Evolutionary conservation across 1,284 basidiomycete species (phyloP).

Genomic region (Sanghuangporus baumii): DNA sequence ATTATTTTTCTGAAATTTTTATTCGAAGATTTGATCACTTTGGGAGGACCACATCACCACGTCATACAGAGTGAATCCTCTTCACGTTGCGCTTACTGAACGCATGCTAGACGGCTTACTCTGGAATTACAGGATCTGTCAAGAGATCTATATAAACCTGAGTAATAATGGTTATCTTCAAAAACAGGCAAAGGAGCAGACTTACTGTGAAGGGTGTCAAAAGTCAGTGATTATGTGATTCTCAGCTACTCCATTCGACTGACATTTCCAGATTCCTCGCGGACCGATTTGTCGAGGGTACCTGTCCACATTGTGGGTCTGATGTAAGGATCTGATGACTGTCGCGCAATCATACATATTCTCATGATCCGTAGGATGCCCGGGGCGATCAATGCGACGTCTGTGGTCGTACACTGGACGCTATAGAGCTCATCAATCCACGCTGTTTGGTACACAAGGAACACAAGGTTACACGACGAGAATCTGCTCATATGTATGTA

Average conservation of each 20-base stretch:
- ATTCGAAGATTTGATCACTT: conserved; percentile 88
- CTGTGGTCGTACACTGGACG: conserved; percentile 90
- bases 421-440: conserved; percentile 92
- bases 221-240: conserved; percentile 44
- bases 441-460: conserved; percentile 85
- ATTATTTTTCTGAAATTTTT: conserved; percentile 16
- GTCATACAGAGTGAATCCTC: conserved; percentile 77
- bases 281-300: conserved; percentile 93
- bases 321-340: conserved; percentile 42
- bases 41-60: conserved; percentile 88
- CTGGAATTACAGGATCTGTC: conserved; percentile 64
- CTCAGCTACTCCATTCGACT: background rate
- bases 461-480: conserved; percentile 71
- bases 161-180: conserved; percentile 73
- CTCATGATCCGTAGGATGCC: conserved; percentile 62
- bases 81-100: background rate
- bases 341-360: background rate
- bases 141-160: conserved; percentile 83
- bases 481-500: conserved; percentile 94
- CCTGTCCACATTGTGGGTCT: conserved; percentile 85
- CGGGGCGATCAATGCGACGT: conserved; percentile 98
- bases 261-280: conserved; percentile 72
- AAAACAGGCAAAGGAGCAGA: conserved; percentile 84
- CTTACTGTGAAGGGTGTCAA: conserved; percentile 87
- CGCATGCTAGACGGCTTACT: conserved; percentile 12